Evolutionary conservation across 768 basidiomycete genomes (phyloP), one percentile per base, ranked within the genome.

Genomic region (Leccinum disarticulatum): DNA sequence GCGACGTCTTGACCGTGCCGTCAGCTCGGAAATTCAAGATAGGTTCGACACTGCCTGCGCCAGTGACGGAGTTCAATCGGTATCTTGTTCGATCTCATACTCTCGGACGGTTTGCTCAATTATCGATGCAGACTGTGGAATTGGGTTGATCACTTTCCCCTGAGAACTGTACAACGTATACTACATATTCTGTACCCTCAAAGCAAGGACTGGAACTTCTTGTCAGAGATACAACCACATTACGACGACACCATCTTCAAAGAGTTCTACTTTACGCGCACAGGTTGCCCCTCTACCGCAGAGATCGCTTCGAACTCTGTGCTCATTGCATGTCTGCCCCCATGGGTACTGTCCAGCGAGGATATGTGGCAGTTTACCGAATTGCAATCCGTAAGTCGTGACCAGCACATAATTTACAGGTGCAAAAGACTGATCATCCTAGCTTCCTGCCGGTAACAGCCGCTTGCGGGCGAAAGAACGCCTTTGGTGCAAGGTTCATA

Each of bases 401-500:
- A 47, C 15, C 36, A 41, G 28, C 28, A 15, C 38, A 52, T 19
- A 22, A 22, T 13, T 56, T n/a, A 10, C 27, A 14, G 8, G 5
- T 22, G 4, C 27, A n/a, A 56, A 13, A 50, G 22, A 52, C 38
- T 58, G 36, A 66, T 28, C 28, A 27, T 62, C 28, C 30, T 38
- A 73, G 72, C 61, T 73, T 27, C 72, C 72, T 31, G 63, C 62
- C 33, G 65, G 67, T 33, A 70, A 59, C 25, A 58, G 80, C 77
- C 80, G 82, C 58, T 80, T 76, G 22, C 69, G 74, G 48, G 81
- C 79, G 55, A 80, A 80, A 57, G 77, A 85, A 57, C 78, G 83
- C 51, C 66, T 86, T 52, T 87, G 86, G 86, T 84, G 79, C 31
- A 87, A 85, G 78, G 86, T 86, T 59, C 30, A 33, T 59, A 43